These are phyloP conservation scores for Wickerhamiella alocasiicola DNA, from an alignment of 805 yeast genomes.

Conservation along the genomic window DNA sequence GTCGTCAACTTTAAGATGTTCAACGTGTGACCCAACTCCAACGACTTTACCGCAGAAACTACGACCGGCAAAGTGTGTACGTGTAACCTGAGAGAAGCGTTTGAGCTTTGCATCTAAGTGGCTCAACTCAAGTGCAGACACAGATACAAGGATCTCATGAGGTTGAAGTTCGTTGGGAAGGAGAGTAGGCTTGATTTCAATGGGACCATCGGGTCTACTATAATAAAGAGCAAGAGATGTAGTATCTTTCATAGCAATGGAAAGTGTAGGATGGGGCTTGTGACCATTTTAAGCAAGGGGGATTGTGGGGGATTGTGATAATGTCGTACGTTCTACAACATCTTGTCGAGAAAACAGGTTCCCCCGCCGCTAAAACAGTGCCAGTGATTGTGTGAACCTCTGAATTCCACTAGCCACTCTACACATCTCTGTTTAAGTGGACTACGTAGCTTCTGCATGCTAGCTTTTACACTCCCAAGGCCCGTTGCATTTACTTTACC, in stretches of 20 bases:
- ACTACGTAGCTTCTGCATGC: too few relatives aligned
- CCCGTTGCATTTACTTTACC: too few relatives aligned
- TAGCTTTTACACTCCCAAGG: too few relatives aligned
- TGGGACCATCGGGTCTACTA: not conserved
- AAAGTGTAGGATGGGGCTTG: too few relatives aligned
- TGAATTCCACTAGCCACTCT: too few relatives aligned
- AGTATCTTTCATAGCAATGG: conserved; percentile 2
- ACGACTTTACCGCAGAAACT: conserved; percentile 53
- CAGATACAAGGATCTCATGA: conserved; percentile 4
- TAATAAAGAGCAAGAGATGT: conserved; percentile 9
- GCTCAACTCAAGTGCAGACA: conserved; percentile 2
- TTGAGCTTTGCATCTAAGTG: conserved; percentile 9
- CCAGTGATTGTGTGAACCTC: too few relatives aligned
- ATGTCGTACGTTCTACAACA: too few relatives aligned
- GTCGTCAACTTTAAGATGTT: conserved; percentile 41
- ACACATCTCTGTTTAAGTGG: too few relatives aligned
- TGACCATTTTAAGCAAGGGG: too few relatives aligned
- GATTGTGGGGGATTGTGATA: too few relatives aligned
- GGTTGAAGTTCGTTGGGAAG: conserved; percentile 2
- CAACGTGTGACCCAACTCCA: conserved; percentile 38
- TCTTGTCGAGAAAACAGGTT: too few relatives aligned
- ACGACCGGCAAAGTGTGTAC: conserved; percentile 37
- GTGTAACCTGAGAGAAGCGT: conserved; percentile 1
- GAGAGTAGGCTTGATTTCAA: conserved; percentile 4
- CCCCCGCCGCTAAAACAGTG: too few relatives aligned